Conservation (phyloP, 2,329 filamentous ascomycete species). For the Aspergillaceae sp. region DNA sequence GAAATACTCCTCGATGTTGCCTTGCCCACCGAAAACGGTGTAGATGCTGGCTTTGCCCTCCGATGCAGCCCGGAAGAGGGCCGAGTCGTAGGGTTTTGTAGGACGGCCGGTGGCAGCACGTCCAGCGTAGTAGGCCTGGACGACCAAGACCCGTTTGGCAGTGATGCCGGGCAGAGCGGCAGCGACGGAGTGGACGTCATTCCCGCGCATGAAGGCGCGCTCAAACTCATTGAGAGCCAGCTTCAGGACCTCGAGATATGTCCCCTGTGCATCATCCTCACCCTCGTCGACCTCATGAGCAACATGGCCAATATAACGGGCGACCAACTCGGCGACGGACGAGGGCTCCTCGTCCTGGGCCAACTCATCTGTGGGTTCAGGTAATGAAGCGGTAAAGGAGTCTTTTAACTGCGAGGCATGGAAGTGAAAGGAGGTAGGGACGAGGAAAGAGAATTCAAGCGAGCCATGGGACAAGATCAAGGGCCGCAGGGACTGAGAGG, state of each 20-base stretch:
- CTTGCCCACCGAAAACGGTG: slow-evolving; percentile 91
- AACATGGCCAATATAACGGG: slow-evolving; percentile 84
- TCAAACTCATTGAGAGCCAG: slow-evolving; percentile 93
- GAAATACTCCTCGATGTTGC: slow-evolving; percentile 99
- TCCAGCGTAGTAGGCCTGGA: slow-evolving; percentile 85
- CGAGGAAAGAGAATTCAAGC: slow-evolving; percentile 91
- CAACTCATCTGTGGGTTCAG: slow-evolving; percentile 88
- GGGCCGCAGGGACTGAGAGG: slow-evolving; percentile 82
- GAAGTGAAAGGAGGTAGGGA: slow-evolving; percentile 92
- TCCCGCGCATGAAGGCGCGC: slow-evolving; percentile 84
- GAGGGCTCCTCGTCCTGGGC: slow-evolving; percentile 99
- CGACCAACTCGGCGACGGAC: slow-evolving; percentile 83
- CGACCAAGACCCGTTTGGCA: slow-evolving; percentile 82
- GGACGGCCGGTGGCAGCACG: slow-evolving; percentile 74
- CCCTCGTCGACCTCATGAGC: slow-evolving; percentile 84
- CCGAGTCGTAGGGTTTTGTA: slow-evolving; percentile 88
- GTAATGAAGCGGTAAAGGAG: slow-evolving; percentile 74
- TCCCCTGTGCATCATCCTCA: slow-evolving; percentile 79
- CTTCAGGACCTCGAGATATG: slow-evolving; percentile 87
- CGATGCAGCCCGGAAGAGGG: slow-evolving; percentile 76
- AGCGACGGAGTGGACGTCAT: slow-evolving; percentile 88
- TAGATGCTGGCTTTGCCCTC: slow-evolving; percentile 80
- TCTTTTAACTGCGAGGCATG: slow-evolving; percentile 92
- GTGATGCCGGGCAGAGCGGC: slow-evolving; percentile 81
- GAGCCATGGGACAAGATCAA: slow-evolving; percentile 86